phyloP scores from a whole-genome alignment of 2,329 filamentous ascomycete genomes.

The Penicillium olsonii region DNA sequence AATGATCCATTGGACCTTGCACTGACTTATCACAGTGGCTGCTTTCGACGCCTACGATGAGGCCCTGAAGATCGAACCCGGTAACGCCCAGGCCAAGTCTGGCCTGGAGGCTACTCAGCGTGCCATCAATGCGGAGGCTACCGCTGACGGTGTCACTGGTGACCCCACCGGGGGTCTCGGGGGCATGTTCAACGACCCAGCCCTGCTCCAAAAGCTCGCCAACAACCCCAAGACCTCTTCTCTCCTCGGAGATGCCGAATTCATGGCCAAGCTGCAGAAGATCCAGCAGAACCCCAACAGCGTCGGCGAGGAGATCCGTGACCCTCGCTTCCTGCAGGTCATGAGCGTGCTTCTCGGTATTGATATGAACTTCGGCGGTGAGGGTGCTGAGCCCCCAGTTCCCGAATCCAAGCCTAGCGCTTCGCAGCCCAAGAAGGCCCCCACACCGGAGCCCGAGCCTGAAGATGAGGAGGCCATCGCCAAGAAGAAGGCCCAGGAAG shows the following conservation, averaged over 20 bases:
- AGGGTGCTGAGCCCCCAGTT: constrained; percentile 63
- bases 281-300: constrained; percentile 79
- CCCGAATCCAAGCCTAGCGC: constrained; percentile 62
- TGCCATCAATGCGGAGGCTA: constrained; percentile 77
- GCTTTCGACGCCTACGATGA: constrained; percentile 90
- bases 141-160: constrained; percentile 59
- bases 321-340: constrained; percentile 90
- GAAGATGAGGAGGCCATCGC: constrained; percentile 81
- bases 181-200: constrained; percentile 91
- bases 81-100: constrained; percentile 89
- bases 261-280: constrained; percentile 86
- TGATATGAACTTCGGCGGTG: constrained; percentile 74
- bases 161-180: constrained; percentile 78
- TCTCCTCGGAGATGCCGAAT: constrained; percentile 76
- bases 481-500: constrained; percentile 87
- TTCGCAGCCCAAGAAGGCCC: constrained; percentile 57
- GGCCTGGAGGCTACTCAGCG: constrained; percentile 82
- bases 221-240: constrained; percentile 88
- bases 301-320: constrained; percentile 77
- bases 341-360: constrained; percentile 92
- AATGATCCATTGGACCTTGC: background rate
- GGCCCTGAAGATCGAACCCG: constrained; percentile 88
- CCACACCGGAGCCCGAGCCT: constrained; percentile 63
- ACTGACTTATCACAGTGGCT: constrained; percentile 53
- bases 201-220: constrained; percentile 86